These are phyloP conservation scores for Yamadazyma songkhlaensis DNA, from an alignment of 1,139 yeast species.

Conservation along the genomic window DNA sequence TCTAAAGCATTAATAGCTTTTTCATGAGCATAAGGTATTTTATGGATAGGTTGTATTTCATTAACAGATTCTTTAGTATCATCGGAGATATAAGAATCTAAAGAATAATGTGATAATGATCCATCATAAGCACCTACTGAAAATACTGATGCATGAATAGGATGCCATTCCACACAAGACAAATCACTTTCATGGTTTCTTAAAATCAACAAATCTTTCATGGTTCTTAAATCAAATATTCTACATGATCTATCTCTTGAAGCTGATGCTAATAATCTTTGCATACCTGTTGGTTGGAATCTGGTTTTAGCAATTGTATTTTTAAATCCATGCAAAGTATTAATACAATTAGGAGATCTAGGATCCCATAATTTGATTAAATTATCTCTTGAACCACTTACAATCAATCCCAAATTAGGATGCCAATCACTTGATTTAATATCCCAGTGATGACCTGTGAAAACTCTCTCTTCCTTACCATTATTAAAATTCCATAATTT, in stretches of 20 bases:
- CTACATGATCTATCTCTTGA: constrained; percentile 88
- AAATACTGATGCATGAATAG: constrained; percentile 74
- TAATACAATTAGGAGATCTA: constrained; percentile 64
- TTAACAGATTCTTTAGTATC: constrained; percentile 19
- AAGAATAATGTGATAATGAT: constrained; percentile 70
- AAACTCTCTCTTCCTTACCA: constrained; percentile 76
- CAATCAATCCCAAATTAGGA: constrained; percentile 77
- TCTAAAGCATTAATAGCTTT: constrained; percentile 87
- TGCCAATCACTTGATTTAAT: constrained; percentile 98
- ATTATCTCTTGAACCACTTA: constrained; percentile 91
- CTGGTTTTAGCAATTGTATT: constrained; percentile 84
- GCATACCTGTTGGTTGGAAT: constrained; percentile 73
- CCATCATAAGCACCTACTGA: constrained; percentile 93
- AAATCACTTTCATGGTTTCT: constrained; percentile 84
- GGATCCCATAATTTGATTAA: constrained; percentile 96
- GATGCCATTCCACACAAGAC: constrained; percentile 90
- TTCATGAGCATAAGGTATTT: constrained; percentile 90
- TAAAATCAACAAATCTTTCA: constrained; percentile 71
- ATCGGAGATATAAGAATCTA: constrained; percentile 52
- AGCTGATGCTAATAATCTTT: constrained; percentile 75
- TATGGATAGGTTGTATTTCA: constrained; percentile 52
- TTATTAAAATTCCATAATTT: constrained; percentile 95
- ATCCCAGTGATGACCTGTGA: constrained; percentile 98
- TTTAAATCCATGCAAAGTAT: constrained; percentile 87
- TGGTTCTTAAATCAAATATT: constrained; percentile 79